These are phyloP conservation scores for Gymnopus androsaceus DNA, from an alignment of 1,284 basidiomycete genomes.

Conservation along the genomic window DNA sequence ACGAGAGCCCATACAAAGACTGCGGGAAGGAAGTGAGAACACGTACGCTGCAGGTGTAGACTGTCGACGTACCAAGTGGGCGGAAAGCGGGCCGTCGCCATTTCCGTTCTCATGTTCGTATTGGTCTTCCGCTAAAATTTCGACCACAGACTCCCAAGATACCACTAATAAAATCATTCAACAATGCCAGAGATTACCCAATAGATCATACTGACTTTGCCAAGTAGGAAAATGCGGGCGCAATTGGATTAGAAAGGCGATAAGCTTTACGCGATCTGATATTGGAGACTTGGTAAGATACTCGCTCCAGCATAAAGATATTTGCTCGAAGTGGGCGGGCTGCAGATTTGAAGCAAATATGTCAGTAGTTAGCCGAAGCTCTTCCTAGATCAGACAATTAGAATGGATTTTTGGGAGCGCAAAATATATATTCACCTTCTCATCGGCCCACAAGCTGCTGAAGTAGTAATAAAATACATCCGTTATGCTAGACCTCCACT, in stretches of 20 bases:
- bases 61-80: slow-evolving; percentile 41
- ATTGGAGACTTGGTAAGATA: slow-evolving; percentile 56
- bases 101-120: slow-evolving; percentile 40
- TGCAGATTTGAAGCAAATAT: slow-evolving; percentile 60
- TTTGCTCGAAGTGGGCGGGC: slow-evolving; percentile 61
- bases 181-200: background rate
- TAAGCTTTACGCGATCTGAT: slow-evolving; percentile 54
- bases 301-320: slow-evolving; percentile 67
- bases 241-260: slow-evolving; percentile 64
- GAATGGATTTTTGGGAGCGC: background rate
- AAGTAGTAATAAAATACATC: slow-evolving; percentile 64
- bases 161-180: slow-evolving; percentile 45
- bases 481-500: slow-evolving; percentile 63
- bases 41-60: too few species aligned
- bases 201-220: slow-evolving; percentile 45
- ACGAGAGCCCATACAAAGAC: slow-evolving; percentile 51
- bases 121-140: slow-evolving; percentile 58
- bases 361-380: slow-evolving; percentile 58
- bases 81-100: slow-evolving; percentile 42
- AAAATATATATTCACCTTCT: slow-evolving; percentile 42
- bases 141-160: slow-evolving; percentile 61
- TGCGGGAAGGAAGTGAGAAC: slow-evolving; percentile 20
- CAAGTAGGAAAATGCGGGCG: slow-evolving; percentile 64
- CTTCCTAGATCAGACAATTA: slow-evolving; percentile 48
- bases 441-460: slow-evolving; percentile 62